Base-by-base conservation (phyloP, 306 rosid genomes). In the Hippophae gyantsensis region DNA sequence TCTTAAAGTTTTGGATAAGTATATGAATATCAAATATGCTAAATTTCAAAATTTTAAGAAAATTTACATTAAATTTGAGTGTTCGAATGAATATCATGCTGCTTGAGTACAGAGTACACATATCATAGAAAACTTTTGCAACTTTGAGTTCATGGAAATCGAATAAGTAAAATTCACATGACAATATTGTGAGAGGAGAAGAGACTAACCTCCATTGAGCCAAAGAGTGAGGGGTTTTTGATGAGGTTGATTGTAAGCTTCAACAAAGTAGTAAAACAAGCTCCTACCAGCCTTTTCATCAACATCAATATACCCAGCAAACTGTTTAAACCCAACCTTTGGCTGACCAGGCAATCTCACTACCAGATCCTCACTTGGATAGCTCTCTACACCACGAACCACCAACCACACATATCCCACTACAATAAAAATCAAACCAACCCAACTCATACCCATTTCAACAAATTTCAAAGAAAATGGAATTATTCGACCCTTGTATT, bases 121-220 rank as follows among this genome's bases (percentile, higher is more conserved):
- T 18, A 18, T 0, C 23, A 18, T 18, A 18, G 23, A 18, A 18
- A 18, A 18, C 0, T 18, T 18, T 1, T 18, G 23, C 23, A 18
- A 18, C 23, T 18, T 18, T 18, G 23, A 18, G 23, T 18, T 18
- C 23, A 18, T 18, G 23, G 1, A 18, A 18, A 18, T 18, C 1
- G 23, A 18, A 18, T 18, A 18, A 18, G 23, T 18, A 18, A 18
- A 18, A 18, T 18, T 18, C 38, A 32, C 38, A 32, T 32, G 4
- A 2, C 38, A 32, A 32, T 32, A 32, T 32, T 40, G 63, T 43
- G 43, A 63, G 42, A 23, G 72, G 53, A 0, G 68, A 13, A 43
- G 60, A 13, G 42, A 8, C 69, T 11, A 62, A 88, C 97, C 97
- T 87, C 97, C 97, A 81, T 90, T 87, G 76, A 90, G 97, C 97